These are phyloP conservation scores for Hysterium pulicare DNA, from an alignment of 2,329 filamentous ascomycete genomes.

Conservation along the genomic window DNA sequence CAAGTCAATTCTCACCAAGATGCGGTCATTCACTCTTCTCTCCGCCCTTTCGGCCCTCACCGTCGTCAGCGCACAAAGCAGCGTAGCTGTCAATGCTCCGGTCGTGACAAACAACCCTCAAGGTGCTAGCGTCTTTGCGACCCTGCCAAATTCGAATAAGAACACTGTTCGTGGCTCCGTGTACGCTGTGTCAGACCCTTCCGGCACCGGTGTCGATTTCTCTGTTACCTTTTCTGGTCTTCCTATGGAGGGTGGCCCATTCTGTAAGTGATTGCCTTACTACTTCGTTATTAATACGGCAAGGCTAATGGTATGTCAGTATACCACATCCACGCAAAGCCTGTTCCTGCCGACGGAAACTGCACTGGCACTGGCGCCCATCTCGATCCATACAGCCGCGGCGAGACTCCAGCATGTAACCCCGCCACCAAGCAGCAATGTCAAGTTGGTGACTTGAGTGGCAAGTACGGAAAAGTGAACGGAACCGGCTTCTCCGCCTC, in stretches of 20 bases:
- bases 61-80: slow-evolving; percentile 25
- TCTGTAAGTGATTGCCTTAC: slow-evolving; percentile 30
- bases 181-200: slow-evolving; percentile 25
- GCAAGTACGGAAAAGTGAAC: slow-evolving; percentile 43
- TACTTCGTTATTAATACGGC: no score
- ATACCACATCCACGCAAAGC: slow-evolving; percentile 46
- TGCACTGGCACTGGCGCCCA: slow-evolving; percentile 42
- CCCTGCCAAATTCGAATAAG: slow-evolving; percentile 30
- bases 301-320: slow-evolving; percentile 33
- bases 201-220: slow-evolving; percentile 41
- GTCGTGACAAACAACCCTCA: slow-evolving; percentile 35
- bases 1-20: slow-evolving; percentile 14
- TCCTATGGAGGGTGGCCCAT: slow-evolving; percentile 42
- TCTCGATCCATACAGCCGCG: slow-evolving; percentile 43
- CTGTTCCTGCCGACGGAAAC: slow-evolving; percentile 41
- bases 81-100: slow-evolving; percentile 28
- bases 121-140: slow-evolving; percentile 39
- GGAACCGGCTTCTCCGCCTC: slow-evolving; percentile 24
- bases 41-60: slow-evolving; percentile 23
- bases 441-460: slow-evolving; percentile 45
- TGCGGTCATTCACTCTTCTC: slow-evolving; percentile 24
- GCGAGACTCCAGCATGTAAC: slow-evolving; percentile 39
- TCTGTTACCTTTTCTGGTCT: slow-evolving; percentile 40
- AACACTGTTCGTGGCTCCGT: slow-evolving; percentile 36
- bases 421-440: slow-evolving; percentile 35